Percentiles rank a stretch among this genome's conserved stretches.
Evolutionary conservation across 768 basidiomycete genomes (phyloP).

Genomic region (Arthromyces matolae): DNA sequence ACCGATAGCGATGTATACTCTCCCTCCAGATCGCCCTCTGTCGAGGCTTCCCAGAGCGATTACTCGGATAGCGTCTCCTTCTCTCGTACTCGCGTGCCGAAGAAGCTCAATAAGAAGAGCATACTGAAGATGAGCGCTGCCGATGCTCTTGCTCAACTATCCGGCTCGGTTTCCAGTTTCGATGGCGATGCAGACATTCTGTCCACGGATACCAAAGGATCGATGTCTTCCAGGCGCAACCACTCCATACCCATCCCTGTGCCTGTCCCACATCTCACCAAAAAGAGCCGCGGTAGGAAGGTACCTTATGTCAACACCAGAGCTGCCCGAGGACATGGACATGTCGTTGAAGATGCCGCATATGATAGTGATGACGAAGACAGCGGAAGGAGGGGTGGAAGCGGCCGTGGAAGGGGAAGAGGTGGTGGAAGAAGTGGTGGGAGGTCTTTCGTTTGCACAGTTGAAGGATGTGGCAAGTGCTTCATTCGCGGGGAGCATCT

Average conservation of each 20-base stretch:
- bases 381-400: conserved; percentile 7
- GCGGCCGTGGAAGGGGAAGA: conserved; percentile 20
- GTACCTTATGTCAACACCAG: conserved; percentile 52
- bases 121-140: conserved; percentile 17
- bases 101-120: conserved; percentile 9
- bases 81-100: background rate
- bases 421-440: conserved; percentile 35
- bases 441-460: conserved; percentile 70
- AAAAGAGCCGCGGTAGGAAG: conserved; percentile 65
- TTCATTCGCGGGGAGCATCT: conserved; percentile 88
- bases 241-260: conserved; percentile 38
- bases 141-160: conserved; percentile 19
- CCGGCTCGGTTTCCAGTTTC: conserved; percentile 5
- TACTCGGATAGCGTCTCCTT: conserved; percentile 14
- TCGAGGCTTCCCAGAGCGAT: conserved; percentile 14
- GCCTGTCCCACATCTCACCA: conserved; percentile 65
- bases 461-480: conserved; percentile 81
- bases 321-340: conserved; percentile 11
- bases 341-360: conserved; percentile 1
- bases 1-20: conserved; percentile 17
- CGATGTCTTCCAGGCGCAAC: conserved; percentile 12
- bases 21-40: conserved; percentile 20
- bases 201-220: background rate
- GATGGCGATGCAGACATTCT: conserved; percentile 11
- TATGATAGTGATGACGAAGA: conserved; percentile 13